Evolutionary conservation across 176 grass and related monocot genomes (phyloP), one percentile per base, ranked within the genome.

Genomic region (Lolium rigidum): DNA sequence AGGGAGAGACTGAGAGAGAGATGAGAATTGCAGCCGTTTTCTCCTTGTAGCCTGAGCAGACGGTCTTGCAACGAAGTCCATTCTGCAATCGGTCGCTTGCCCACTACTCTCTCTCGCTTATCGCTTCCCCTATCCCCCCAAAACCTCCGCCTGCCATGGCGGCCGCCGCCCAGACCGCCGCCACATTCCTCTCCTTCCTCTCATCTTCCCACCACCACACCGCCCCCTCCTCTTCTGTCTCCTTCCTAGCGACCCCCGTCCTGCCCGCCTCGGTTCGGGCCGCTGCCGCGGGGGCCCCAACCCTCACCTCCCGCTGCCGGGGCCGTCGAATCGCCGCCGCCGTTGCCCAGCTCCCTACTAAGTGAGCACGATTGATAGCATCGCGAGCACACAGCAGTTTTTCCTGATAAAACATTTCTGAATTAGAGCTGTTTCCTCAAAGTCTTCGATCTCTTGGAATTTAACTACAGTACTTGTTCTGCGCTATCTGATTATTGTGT

Each of bases 281-380:
- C 51, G 39, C 70, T 46, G 69, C 70, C 41, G 37, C 51, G 52
- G 81, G 51, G 47, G 31, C 7, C 26, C 89, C 77, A 81, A 63
- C 54, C 13, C 70, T 74, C 70, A 17, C 51, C 61, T 85, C 43
- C 77, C 77, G 51, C 77, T 58, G 25, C 38, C 76, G 85, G 76
- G 70, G 51, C 51, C 85, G 70, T 64, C 59, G 51, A 18, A 44
- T 77, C 76, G 51, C 81, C 18, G 80, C 80, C 68, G 70, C 80
- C 60, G 82, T 88, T 41, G 76, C 89, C 58, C 89, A 91, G 82
- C 89, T 91, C 31, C 89, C 89, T 54, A 91, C 82, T 55, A 47
- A 54, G 85, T 91, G 84, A 85, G 80, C 5, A 24, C 37, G 65
- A 15, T 38, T 43, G 13, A 44, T 28, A 25, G 74, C 48, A 67